These are phyloP conservation scores for Sporisorium scitamineum DNA, from an alignment of 1,284 basidiomycete species.

Conservation along the genomic window DNA sequence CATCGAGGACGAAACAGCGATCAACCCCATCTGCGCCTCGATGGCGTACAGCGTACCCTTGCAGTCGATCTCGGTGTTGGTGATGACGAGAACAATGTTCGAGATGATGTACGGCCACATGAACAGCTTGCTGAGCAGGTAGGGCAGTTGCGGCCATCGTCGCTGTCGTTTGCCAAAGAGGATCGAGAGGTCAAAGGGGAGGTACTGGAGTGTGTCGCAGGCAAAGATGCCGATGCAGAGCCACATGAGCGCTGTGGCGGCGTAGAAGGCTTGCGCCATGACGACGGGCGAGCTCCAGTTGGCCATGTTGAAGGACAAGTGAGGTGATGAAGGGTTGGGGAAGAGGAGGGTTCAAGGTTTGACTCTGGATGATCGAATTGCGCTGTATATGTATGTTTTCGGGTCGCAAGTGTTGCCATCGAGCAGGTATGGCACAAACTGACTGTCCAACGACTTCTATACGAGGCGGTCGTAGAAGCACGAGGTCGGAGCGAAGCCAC, in stretches of 20 bases:
- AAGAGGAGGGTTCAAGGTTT: neutral
- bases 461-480: neutral
- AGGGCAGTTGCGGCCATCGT: conserved; percentile 41
- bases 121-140: conserved; percentile 40
- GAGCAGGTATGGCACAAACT: too few species aligned
- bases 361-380: neutral
- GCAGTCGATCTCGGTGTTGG: conserved; percentile 39
- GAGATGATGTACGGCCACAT: conserved; percentile 33
- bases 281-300: conserved; percentile 30
- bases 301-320: conserved; percentile 22
- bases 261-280: conserved; percentile 27
- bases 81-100: conserved; percentile 18
- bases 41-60: conserved; percentile 27
- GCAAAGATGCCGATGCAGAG: conserved; percentile 38
- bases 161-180: conserved; percentile 26
- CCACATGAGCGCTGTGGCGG: conserved; percentile 34
- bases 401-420: neutral
- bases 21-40: conserved; percentile 51
- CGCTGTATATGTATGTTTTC: neutral
- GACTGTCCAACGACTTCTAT: neutral
- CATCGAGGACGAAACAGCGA: conserved; percentile 32
- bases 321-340: neutral
- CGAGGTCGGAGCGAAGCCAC: neutral
- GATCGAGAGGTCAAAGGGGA: conserved; percentile 35
- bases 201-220: conserved; percentile 31